phyloP scores from a whole-genome alignment of 768 basidiomycete species.

The Leccinum ochraceum region DNA sequence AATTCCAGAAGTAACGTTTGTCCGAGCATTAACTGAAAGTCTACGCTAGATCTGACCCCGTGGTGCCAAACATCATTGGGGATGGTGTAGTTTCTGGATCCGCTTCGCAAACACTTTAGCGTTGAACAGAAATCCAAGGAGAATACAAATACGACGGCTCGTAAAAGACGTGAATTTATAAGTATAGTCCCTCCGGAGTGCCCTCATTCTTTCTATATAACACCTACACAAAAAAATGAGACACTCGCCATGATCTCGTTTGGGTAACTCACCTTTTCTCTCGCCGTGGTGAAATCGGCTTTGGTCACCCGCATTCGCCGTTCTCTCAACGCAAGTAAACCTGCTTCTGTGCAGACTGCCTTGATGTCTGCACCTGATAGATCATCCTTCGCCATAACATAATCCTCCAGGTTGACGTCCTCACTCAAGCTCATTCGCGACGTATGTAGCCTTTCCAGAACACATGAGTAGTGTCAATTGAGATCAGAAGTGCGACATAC shows the following conservation, averaged over 20 bases:
- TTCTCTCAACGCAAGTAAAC: slow-evolving; percentile 90
- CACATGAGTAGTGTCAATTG: slow-evolving; percentile 8
- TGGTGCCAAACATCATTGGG: neutral
- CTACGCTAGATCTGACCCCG: neutral
- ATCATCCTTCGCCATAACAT: slow-evolving; percentile 94
- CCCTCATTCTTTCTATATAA: slow-evolving; percentile 98
- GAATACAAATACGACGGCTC: slow-evolving; percentile 4
- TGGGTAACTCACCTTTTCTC: slow-evolving; percentile 76
- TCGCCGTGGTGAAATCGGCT: slow-evolving; percentile 83
- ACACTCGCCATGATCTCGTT: slow-evolving; percentile 6
- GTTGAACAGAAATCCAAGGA: neutral
- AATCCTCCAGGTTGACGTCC: slow-evolving; percentile 95
- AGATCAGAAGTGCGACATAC: slow-evolving; percentile 38
- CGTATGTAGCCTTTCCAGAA: slow-evolving; percentile 70
- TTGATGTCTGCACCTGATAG: slow-evolving; percentile 98
- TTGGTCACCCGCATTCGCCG: slow-evolving; percentile 94
- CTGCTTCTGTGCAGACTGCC: slow-evolving; percentile 99
- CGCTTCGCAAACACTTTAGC: neutral
- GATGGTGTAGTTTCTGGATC: neutral
- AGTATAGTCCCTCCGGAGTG: slow-evolving; percentile 85
- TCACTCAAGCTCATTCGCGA: slow-evolving; percentile 87
- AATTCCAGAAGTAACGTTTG: neutral
- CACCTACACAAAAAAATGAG: slow-evolving; percentile 45
- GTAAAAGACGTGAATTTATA: slow-evolving; percentile 43
- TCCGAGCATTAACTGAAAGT: neutral